Percentiles rank a stretch among this genome's conserved stretches.
phyloP scores from a whole-genome alignment of 1,284 basidiomycete genomes.

The Sanghuangporus weigelae region DNA sequence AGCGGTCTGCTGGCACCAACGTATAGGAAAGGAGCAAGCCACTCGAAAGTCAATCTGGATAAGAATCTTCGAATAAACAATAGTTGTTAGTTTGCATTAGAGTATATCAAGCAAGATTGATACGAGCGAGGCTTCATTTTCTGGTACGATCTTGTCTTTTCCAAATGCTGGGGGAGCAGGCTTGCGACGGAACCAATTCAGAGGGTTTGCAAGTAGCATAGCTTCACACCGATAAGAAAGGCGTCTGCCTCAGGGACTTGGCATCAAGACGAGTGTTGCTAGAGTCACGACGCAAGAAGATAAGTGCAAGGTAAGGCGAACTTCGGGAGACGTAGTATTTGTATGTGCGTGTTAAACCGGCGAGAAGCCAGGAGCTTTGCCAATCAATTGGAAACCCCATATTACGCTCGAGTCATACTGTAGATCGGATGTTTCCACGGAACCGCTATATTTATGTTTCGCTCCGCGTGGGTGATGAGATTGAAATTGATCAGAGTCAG shows the following conservation, averaged over 20 bases:
- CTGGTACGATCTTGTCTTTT: constrained; percentile 11
- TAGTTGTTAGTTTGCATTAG: background rate
- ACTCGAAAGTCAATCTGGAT: constrained; percentile 11
- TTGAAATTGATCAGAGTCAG: background rate
- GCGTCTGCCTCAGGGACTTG: background rate
- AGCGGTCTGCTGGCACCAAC: constrained; percentile 13
- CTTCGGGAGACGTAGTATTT: background rate
- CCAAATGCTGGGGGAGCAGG: constrained; percentile 15
- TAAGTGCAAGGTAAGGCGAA: too few relatives aligned
- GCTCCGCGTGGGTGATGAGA: background rate
- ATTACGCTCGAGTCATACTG: background rate
- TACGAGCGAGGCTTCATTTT: constrained; percentile 13
- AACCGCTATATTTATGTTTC: background rate
- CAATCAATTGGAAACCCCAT: too few relatives aligned
- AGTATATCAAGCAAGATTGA: background rate
- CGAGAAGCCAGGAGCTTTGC: background rate
- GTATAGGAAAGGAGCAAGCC: constrained; percentile 12
- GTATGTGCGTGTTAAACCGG: background rate
- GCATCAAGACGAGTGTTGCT: background rate
- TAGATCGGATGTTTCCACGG: background rate
- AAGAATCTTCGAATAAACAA: background rate
- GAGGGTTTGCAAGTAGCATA: background rate
- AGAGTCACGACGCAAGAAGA: background rate
- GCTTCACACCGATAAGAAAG: background rate
- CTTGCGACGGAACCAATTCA: constrained; percentile 9